These are phyloP conservation scores for Perilla frutescens DNA, from an alignment of 257 asterid species.

Conservation along the genomic window DNA sequence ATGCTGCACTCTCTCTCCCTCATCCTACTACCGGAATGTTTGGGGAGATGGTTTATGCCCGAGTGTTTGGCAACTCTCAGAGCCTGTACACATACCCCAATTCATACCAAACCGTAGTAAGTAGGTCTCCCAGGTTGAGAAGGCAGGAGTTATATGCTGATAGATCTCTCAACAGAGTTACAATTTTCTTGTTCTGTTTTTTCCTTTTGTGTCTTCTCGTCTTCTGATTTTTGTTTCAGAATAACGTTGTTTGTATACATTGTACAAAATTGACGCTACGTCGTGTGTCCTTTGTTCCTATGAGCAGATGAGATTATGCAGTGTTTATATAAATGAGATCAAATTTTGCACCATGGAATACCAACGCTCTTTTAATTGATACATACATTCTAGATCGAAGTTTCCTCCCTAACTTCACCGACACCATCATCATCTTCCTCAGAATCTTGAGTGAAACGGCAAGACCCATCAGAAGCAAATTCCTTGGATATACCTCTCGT, in stretches of 20 bases:
- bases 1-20: constrained; percentile 33
- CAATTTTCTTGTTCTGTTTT: constrained; percentile 69
- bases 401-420: background rate
- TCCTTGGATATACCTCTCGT: constrained; percentile 29
- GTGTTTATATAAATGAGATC: too few relatives aligned
- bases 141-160: constrained; percentile 71
- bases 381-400: too few relatives aligned
- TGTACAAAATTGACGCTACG: constrained; percentile 25
- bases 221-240: constrained; percentile 43
- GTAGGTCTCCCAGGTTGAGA: constrained; percentile 62
- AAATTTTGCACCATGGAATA: background rate
- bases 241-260: background rate
- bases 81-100: constrained; percentile 60
- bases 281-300: background rate
- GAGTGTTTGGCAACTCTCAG: constrained; percentile 75
- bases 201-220: constrained; percentile 63
- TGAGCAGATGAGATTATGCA: too few relatives aligned
- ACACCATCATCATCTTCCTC: constrained; percentile 27
- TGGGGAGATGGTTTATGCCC: constrained; percentile 79
- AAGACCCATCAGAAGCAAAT: constrained; percentile 34
- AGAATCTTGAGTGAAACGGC: background rate
- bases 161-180: constrained; percentile 66
- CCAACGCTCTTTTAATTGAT: too few relatives aligned
- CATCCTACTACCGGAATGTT: constrained; percentile 60
- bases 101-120: constrained; percentile 60